Evolutionary conservation across 2,329 filamentous ascomycete species (phyloP).

Genomic region (Penicillium sp.): DNA sequence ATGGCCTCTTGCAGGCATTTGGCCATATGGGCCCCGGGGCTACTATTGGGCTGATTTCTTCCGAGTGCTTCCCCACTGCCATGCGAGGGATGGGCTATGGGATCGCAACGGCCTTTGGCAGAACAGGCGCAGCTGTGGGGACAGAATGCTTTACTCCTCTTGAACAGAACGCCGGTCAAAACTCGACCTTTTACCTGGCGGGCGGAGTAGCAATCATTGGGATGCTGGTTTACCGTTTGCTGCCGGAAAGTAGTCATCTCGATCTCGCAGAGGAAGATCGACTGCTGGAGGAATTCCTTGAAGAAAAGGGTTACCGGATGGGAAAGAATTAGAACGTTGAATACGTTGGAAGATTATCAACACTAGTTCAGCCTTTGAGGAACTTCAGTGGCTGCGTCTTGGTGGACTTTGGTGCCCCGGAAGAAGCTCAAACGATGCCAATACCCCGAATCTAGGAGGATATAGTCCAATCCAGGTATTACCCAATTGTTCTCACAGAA

Average conservation of each 20-base stretch:
- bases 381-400: no score
- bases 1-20: constrained; percentile 33
- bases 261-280: constrained; percentile 31
- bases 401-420: no score
- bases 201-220: constrained; percentile 31
- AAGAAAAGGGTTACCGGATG: constrained; percentile 22
- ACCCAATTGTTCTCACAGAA: no score
- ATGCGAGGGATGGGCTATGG: constrained; percentile 36
- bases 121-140: constrained; percentile 36
- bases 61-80: constrained; percentile 34
- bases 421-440: no score
- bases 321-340: no score
- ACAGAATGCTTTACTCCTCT: constrained; percentile 36
- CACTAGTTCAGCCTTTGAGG: no score
- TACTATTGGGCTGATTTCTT: constrained; percentile 34
- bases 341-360: no score
- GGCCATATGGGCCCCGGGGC: constrained; percentile 38
- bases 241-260: constrained; percentile 31
- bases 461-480: no score
- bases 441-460: no score
- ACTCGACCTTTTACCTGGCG: constrained; percentile 34
- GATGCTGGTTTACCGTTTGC: constrained; percentile 29
- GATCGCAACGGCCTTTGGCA: constrained; percentile 35
- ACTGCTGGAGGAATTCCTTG: constrained; percentile 23
- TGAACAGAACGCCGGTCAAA: constrained; percentile 28